phyloP scores from a whole-genome alignment of 768 basidiomycete genomes.

The Amylocystis lapponica region DNA sequence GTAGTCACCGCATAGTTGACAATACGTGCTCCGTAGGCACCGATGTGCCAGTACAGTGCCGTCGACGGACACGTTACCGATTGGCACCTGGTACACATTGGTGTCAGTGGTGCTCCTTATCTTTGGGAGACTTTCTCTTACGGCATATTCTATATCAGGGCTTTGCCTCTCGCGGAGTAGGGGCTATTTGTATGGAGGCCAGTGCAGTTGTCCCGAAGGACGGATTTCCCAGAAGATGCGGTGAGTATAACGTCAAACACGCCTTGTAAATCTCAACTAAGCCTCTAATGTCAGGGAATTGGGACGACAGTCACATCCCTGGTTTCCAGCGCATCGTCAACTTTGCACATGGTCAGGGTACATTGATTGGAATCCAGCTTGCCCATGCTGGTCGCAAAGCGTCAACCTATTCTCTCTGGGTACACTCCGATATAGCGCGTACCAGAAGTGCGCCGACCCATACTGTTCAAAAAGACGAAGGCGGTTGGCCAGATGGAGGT shows the following conservation, averaged over 20 bases:
- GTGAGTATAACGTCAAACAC: conserved; percentile 28
- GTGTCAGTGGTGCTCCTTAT: conserved; percentile 33
- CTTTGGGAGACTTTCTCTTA: too few relatives aligned
- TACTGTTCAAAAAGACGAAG: conserved; percentile 43
- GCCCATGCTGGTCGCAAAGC: conserved; percentile 76
- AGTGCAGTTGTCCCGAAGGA: conserved; percentile 70
- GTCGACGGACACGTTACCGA: conserved; percentile 73
- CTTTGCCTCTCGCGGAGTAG: conserved; percentile 67
- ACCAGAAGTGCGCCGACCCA: conserved; percentile 24
- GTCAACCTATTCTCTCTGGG: conserved; percentile 65
- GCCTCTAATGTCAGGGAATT: conserved; percentile 44
- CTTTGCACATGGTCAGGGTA: conserved; percentile 65
- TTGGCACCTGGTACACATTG: conserved; percentile 80
- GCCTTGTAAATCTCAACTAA: not conserved
- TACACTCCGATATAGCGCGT: conserved; percentile 33
- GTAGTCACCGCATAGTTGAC: too few relatives aligned
- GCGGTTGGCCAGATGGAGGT: conserved; percentile 70
- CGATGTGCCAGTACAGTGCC: conserved; percentile 82
- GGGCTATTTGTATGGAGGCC: conserved; percentile 69
- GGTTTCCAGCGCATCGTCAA: conserved; percentile 67
- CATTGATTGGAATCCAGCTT: conserved; percentile 73
- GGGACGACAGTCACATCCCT: conserved; percentile 71
- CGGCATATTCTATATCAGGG: conserved; percentile 33
- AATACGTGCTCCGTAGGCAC: conserved; percentile 36
- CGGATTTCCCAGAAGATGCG: conserved; percentile 74